These are phyloP conservation scores for Inga leiocalycina DNA, from an alignment of 306 rosid genomes.

Conservation along the genomic window DNA sequence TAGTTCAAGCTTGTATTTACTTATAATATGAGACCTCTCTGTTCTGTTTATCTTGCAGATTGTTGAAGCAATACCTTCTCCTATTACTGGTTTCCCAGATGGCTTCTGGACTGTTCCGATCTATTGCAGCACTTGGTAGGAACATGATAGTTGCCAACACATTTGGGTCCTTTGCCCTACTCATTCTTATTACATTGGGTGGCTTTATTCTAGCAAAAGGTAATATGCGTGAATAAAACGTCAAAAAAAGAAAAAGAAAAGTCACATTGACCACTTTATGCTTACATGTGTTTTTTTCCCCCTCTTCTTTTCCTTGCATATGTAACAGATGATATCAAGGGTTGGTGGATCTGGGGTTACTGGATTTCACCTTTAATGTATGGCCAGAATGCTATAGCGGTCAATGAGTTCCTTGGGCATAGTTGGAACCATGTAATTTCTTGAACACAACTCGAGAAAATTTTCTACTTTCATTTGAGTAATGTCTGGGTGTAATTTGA, in stretches of 20 bases:
- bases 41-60: constrained; percentile 37
- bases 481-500: background rate
- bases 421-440: constrained; percentile 40
- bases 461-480: background rate
- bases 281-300: background rate
- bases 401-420: constrained; percentile 52
- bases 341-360: constrained; percentile 66
- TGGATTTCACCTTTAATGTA: constrained; percentile 66
- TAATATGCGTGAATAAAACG: constrained; percentile 9
- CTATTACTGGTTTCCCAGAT: constrained; percentile 44
- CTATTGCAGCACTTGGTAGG: constrained; percentile 48
- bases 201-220: constrained; percentile 55
- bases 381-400: constrained; percentile 52
- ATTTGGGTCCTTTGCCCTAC: constrained; percentile 49
- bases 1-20: background rate
- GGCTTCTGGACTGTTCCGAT: constrained; percentile 57
- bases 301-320: background rate
- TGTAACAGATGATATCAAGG: constrained; percentile 48
- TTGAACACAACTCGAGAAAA: constrained; percentile 15
- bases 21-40: constrained; percentile 5
- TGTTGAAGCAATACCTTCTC: constrained; percentile 48
- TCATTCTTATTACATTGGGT: constrained; percentile 43
- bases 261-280: background rate
- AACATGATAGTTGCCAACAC: constrained; percentile 55
- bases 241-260: too few relatives aligned